Conservation (phyloP, 192 early-diverging fungal genomes). For the Coemansia sp. region DNA sequence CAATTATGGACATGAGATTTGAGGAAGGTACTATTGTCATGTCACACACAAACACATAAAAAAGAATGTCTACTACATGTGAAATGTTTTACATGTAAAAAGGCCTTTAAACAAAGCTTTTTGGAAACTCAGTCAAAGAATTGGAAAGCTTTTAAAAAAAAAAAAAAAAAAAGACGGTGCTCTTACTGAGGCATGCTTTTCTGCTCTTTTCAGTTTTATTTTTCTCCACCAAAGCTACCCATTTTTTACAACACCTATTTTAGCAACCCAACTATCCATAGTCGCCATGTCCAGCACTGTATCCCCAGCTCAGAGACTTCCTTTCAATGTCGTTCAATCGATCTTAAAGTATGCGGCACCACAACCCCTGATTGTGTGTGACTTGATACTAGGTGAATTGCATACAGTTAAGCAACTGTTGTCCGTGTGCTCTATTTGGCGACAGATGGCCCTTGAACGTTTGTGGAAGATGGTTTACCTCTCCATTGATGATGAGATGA, state of each 20-base stretch:
- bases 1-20: too few relatives aligned
- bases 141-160: background rate
- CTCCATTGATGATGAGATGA: background rate
- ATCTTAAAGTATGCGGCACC: background rate
- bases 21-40: background rate
- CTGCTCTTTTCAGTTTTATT: background rate
- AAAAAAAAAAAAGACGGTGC: too few relatives aligned
- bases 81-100: too few relatives aligned
- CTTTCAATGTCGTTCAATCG: background rate
- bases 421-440: background rate
- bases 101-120: background rate
- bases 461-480: background rate
- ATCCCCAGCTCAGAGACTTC: background rate
- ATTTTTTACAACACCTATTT: background rate
- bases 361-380: background rate
- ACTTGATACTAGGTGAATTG: background rate
- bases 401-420: background rate
- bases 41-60: too few relatives aligned
- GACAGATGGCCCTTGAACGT: background rate
- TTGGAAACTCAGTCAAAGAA: background rate
- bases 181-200: background rate
- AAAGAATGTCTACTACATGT: too few relatives aligned
- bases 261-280: background rate
- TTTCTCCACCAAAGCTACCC: background rate
- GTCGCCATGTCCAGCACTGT: background rate